Evolutionary conservation across 148 eudicot genomes (phyloP).

Genomic region (Tetragonia tetragonoides): DNA sequence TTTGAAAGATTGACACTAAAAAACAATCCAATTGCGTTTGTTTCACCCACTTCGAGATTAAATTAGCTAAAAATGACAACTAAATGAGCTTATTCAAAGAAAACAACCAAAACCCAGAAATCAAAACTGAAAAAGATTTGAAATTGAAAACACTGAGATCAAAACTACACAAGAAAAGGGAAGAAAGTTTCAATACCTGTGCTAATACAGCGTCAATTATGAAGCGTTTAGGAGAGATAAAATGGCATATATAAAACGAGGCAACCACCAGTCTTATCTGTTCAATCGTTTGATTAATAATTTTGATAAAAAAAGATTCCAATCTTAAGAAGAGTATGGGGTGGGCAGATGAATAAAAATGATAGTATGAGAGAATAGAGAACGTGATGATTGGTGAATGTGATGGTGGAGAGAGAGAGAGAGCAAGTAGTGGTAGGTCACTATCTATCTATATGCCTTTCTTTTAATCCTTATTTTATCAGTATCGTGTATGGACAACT

Average conservation of each 20-base stretch:
- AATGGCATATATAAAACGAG: slow-evolving; percentile 7
- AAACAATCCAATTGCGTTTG: not conserved
- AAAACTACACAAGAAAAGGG: slow-evolving; percentile 16
- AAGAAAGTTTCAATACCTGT: slow-evolving; percentile 22
- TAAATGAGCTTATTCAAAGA: not conserved
- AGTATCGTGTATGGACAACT: not conserved
- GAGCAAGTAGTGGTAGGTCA: slow-evolving; percentile 27
- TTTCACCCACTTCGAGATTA: slow-evolving; percentile 2
- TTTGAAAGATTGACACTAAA: not conserved
- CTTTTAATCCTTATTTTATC: slow-evolving; percentile 2
- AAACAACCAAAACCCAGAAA: slow-evolving; percentile 26
- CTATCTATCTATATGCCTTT: slow-evolving; percentile 10
- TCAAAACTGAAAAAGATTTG: slow-evolving; percentile 24
- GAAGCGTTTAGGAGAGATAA: not conserved
- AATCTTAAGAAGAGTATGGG: not conserved
- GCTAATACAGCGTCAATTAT: slow-evolving; percentile 5
- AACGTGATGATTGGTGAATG: slow-evolving; percentile 34
- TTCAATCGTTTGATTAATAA: slow-evolving; percentile 22
- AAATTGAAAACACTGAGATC: slow-evolving; percentile 9
- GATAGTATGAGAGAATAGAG: slow-evolving; percentile 3
- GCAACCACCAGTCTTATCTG: slow-evolving; percentile 40
- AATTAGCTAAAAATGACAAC: not conserved
- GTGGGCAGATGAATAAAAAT: not conserved
- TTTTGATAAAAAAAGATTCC: slow-evolving; percentile 5
- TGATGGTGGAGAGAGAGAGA: slow-evolving; percentile 20